Percentiles rank a stretch among this genome's conserved stretches.
Conservation (phyloP, 2,329 filamentous ascomycete species). For the Rhynchosporium agropyri region DNA sequence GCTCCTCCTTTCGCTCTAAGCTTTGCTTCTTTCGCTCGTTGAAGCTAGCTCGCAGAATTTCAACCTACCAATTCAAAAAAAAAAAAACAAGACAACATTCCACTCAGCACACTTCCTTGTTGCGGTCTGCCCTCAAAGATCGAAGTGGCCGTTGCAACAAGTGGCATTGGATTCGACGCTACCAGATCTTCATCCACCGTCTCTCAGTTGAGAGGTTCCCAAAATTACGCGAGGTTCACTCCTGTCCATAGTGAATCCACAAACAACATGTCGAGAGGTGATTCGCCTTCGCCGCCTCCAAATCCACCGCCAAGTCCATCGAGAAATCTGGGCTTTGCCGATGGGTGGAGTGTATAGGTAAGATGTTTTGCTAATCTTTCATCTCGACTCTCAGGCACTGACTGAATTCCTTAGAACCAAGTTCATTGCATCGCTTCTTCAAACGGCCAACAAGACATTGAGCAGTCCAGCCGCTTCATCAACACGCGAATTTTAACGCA, state of each 20-base stretch:
- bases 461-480: background rate
- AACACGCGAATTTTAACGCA: background rate
- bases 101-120: background rate
- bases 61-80: background rate
- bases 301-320: constrained; percentile 46
- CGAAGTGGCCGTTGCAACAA: constrained; percentile 19
- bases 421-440: background rate
- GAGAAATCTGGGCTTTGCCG: constrained; percentile 19
- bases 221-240: too few relatives aligned
- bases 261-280: constrained; percentile 42
- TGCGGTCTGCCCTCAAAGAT: background rate
- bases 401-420: background rate
- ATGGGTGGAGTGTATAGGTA: constrained; percentile 23
- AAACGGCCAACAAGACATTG: background rate
- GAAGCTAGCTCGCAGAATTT: background rate
- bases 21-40: constrained; percentile 7
- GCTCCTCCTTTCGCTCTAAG: background rate
- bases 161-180: background rate
- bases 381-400: background rate
- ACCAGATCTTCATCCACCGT: background rate
- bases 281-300: constrained; percentile 46
- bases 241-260: constrained; percentile 3
- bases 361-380: background rate
- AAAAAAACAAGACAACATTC: background rate
- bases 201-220: background rate